These are phyloP conservation scores for Micromonas pusilla DNA, from an alignment of 139 green algal genomes.

Conservation along the genomic window DNA sequence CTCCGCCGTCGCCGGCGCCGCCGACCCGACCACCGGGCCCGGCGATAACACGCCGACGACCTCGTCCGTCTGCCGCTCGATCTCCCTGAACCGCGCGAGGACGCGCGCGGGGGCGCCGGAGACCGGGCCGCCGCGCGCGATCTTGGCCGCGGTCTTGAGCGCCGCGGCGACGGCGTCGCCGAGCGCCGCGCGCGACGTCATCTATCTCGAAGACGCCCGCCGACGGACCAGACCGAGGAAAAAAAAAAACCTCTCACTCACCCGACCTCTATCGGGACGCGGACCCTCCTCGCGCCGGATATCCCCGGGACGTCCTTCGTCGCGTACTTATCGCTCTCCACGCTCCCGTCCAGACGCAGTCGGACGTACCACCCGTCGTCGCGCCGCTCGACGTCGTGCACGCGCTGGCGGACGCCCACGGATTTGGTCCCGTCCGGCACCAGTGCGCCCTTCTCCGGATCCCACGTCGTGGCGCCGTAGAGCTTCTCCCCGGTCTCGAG, in stretches of 20 bases:
- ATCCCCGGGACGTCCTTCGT: background rate
- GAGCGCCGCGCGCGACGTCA: no score
- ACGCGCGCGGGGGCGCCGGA: no score
- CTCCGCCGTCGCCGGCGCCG: background rate
- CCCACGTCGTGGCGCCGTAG: slow-evolving; percentile 1
- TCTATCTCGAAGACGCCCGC: no score
- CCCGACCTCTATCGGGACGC: no score
- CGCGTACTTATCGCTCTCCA: background rate
- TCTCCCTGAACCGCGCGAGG: no score
- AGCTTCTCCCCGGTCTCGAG: slow-evolving; percentile 23
- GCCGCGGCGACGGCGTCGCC: no score
- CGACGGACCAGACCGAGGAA: no score
- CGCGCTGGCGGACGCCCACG: background rate
- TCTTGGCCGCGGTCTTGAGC: no score
- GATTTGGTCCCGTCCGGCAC: background rate
- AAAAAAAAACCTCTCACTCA: no score
- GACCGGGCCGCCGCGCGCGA: no score
- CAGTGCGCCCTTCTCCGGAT: background rate
- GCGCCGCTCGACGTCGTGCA: slow-evolving; percentile 3
- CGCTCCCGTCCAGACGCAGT: background rate
- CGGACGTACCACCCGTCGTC: background rate
- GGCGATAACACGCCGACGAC: background rate
- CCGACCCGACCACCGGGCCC: background rate
- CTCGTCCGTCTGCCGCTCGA: background rate
- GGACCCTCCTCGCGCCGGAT: background rate